These are phyloP conservation scores for Arthrobotrys entomopaga DNA, from an alignment of 2,329 filamentous ascomycete genomes.

Conservation along the genomic window DNA sequence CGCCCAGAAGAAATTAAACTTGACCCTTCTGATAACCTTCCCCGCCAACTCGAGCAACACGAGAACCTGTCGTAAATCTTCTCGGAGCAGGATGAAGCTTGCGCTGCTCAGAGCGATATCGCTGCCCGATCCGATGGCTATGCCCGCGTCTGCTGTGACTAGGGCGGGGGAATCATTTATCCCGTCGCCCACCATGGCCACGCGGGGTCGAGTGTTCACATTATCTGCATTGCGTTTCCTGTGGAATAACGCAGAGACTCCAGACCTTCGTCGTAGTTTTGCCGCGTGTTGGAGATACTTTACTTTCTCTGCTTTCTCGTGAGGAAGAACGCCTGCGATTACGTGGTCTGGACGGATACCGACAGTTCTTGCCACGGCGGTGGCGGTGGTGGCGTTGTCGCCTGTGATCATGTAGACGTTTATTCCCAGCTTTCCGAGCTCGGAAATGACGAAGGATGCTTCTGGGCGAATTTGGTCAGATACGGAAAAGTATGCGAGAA, in stretches of 20 bases:
- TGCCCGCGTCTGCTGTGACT: slow-evolving; percentile 81
- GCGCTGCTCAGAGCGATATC: slow-evolving; percentile 85
- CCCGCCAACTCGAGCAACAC: slow-evolving; percentile 77
- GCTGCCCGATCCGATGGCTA: slow-evolving; percentile 81
- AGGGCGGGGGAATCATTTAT: slow-evolving; percentile 88
- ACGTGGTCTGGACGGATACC: slow-evolving; percentile 79
- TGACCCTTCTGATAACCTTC: slow-evolving; percentile 79
- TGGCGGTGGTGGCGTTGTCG: slow-evolving; percentile 86
- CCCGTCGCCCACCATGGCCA: slow-evolving; percentile 87
- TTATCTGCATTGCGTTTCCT: slow-evolving; percentile 25
- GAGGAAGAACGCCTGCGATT: slow-evolving; percentile 85
- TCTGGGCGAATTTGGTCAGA: slow-evolving; percentile 83
- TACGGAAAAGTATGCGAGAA: slow-evolving; percentile 77
- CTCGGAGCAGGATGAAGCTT: slow-evolving; percentile 81
- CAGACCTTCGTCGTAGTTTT: slow-evolving; percentile 33
- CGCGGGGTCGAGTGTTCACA: slow-evolving; percentile 64
- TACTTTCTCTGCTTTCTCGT: slow-evolving; percentile 80
- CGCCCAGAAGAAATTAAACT: slow-evolving; percentile 87
- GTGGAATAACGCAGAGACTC: slow-evolving; percentile 33
- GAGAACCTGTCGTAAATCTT: slow-evolving; percentile 75
- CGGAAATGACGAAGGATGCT: slow-evolving; percentile 71
- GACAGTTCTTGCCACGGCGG: slow-evolving; percentile 78
- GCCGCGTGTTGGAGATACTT: slow-evolving; percentile 69
- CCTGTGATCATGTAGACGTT: slow-evolving; percentile 93
- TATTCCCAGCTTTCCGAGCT: slow-evolving; percentile 73